These are phyloP conservation scores for Amanita subjunquillea DNA, from an alignment of 768 basidiomycete genomes.

Conservation along the genomic window DNA sequence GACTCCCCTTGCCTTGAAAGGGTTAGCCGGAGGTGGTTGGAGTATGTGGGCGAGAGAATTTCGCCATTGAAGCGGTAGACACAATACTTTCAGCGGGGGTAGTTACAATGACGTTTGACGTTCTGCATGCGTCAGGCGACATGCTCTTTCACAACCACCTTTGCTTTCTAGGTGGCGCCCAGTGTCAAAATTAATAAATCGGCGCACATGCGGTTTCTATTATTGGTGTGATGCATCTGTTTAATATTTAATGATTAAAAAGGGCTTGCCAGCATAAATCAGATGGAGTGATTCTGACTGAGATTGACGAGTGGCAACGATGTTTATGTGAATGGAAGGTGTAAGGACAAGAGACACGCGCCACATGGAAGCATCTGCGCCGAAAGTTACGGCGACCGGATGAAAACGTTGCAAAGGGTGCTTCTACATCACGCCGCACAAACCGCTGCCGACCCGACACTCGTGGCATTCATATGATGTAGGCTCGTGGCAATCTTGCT, in stretches of 20 bases:
- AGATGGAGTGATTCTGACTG: not conserved
- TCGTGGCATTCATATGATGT: not conserved
- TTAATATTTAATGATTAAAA: not conserved
- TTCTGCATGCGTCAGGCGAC: not conserved
- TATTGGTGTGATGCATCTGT: not conserved
- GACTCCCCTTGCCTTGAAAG: not conserved
- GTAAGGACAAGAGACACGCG: not conserved
- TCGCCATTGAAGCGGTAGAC: not conserved
- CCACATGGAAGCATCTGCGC: constrained; percentile 1
- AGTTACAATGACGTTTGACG: not conserved
- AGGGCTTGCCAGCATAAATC: not conserved
- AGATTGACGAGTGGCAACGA: constrained; percentile 2
- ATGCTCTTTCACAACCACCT: not conserved
- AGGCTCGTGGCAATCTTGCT: not conserved
- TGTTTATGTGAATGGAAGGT: not conserved
- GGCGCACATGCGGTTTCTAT: not conserved
- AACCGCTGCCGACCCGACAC: constrained; percentile 1
- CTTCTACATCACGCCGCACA: not conserved
- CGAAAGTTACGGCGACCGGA: constrained; percentile 5
- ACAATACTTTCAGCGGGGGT: not conserved
- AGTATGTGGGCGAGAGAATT: not conserved
- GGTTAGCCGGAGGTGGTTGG: not conserved
- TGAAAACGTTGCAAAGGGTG: not conserved
- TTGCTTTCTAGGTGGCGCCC: not conserved
- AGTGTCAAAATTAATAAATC: not conserved